These are phyloP conservation scores for Syzygium grande DNA, from an alignment of 345 rosid genomes.

Conservation along the genomic window DNA sequence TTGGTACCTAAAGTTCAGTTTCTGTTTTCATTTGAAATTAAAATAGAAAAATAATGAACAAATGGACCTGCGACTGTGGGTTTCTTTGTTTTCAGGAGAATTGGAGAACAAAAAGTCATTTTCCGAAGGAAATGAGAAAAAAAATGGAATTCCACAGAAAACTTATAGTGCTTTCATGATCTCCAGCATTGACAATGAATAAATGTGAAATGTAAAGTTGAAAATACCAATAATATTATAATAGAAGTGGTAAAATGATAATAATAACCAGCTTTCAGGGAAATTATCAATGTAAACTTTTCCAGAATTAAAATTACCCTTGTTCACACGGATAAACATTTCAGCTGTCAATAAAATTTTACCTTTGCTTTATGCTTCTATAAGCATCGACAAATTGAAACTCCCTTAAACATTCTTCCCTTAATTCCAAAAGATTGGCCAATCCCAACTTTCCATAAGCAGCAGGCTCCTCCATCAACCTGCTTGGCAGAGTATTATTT, in stretches of 20 bases:
- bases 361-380: conserved; percentile 97
- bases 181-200: neutral
- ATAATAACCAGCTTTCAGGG: neutral
- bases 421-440: conserved; percentile 94
- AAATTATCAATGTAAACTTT: neutral
- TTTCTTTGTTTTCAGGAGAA: neutral
- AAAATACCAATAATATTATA: neutral
- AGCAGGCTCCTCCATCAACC: conserved; percentile 98
- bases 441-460: conserved; percentile 96
- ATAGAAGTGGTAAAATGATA: neutral
- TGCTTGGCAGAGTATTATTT: conserved; percentile 16
- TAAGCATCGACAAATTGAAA: conserved; percentile 93
- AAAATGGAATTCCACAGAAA: neutral
- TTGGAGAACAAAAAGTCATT: neutral
- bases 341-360: neutral
- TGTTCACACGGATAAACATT: neutral
- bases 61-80: neutral
- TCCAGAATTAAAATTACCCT: neutral
- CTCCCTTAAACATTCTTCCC: conserved; percentile 98
- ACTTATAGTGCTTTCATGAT: neutral
- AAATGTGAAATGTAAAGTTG: neutral
- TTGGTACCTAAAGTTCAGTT: neutral
- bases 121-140: neutral
- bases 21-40: neutral
- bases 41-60: neutral